Evolutionary conservation across 2,329 filamentous ascomycete species (phyloP), one percentile per base, ranked within the genome.

Genomic region (Fusarium sp.): DNA sequence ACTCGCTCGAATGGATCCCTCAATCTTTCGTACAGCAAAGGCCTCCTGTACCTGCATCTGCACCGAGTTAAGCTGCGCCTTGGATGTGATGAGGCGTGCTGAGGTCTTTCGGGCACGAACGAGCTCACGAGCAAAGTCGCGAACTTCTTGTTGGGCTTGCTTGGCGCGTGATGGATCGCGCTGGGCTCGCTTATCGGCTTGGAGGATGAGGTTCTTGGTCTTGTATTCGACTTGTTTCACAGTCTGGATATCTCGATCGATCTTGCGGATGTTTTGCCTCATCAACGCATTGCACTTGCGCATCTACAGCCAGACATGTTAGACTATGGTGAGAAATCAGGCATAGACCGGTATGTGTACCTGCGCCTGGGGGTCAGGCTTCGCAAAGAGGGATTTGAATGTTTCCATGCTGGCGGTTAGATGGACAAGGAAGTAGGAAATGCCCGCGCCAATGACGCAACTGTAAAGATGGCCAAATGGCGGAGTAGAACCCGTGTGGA

Each of bases 1-100:
- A 76, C 91, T 94, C 45, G 93, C 92, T 74, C 90, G 89, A 79
- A 99, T 94, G 78, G 92, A 94, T 49, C 95, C 95, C 83, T 98
- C 95, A 72, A 99, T 98, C 86, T 97, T 97, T 76, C 94, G 91
- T 77, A 98, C 92, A 4, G 94, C 93, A 82, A 98, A 98, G 4
- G 96, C 95, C 84, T 98, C 95, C 79, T 95, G 94, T 79, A 99
- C 95, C 83, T 98, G 96, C 94, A 98, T 97, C 82, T 95, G 92
- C 46, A 99, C 95, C 74, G 92, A 95, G 80, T 92, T 91, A 52
- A 99, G 89, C 83, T 98, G 96, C 4, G 96, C 96, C 80, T 97
- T 97, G 77, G 92, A 92, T 0, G 95, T 98, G 23, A 92, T 87
- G 42, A 98, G 87, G 9, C 96, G 90, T 35, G 87, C 84, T 23